Conservation (phyloP, 306 rosid genomes). For the Cucumis hystrix region DNA sequence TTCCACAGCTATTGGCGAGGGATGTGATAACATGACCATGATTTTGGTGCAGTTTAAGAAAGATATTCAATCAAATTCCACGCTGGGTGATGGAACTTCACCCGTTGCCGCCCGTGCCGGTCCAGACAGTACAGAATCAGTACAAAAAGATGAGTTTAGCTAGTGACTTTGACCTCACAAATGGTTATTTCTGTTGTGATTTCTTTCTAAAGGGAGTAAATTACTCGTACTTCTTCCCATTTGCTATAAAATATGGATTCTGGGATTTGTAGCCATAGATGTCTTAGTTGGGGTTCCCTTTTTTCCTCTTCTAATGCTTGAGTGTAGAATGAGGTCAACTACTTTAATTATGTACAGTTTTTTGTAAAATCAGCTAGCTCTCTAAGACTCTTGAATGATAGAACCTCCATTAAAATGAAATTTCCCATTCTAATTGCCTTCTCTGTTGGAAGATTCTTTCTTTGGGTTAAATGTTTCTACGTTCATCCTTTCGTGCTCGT, state of each 20-base stretch:
- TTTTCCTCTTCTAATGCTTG: slow-evolving; percentile 3
- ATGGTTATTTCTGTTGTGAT: neutral
- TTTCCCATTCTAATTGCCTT: neutral
- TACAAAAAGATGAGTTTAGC: slow-evolving; percentile 10
- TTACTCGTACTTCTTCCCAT: neutral
- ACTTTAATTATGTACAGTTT: slow-evolving; percentile 10
- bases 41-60: slow-evolving; percentile 83
- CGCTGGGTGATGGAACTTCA: slow-evolving; percentile 30
- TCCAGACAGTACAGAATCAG: slow-evolving; percentile 25
- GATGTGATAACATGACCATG: slow-evolving; percentile 99
- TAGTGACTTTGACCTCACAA: neutral
- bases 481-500: no score
- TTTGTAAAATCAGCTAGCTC: neutral
- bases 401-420: neutral
- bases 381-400: neutral
- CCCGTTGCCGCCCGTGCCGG: neutral
- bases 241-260: slow-evolving; percentile 7
- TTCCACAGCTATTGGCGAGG: slow-evolving; percentile 66
- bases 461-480: neutral
- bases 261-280: slow-evolving; percentile 14
- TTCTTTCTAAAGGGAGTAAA: neutral
- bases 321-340: neutral
- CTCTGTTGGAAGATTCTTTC: neutral
- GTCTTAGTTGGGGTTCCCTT: slow-evolving; percentile 6
- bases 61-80: slow-evolving; percentile 21